A percentile compares a stretch with the other conserved stretches of the same genome.
Conservation (phyloP, 768 basidiomycete species). For the Suillus sp. region DNA sequence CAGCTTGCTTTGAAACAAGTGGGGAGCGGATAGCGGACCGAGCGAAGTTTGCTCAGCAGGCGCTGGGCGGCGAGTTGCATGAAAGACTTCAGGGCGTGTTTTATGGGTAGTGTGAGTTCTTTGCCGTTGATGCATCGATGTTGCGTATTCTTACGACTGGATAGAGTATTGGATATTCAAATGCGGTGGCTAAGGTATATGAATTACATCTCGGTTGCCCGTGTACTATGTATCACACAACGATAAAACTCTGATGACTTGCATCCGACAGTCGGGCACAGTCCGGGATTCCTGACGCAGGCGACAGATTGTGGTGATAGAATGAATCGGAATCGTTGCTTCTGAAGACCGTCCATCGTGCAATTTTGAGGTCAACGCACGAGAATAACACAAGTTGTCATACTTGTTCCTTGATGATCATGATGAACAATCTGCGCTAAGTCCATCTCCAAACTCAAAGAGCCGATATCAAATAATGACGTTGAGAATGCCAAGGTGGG, state of each 20-base stretch:
- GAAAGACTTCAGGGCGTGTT: conserved; percentile 9
- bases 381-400: not conserved
- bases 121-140: not conserved
- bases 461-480: not conserved
- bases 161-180: not conserved
- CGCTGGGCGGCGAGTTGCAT: conserved; percentile 9
- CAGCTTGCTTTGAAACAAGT: conserved; percentile 47
- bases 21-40: conserved; percentile 18
- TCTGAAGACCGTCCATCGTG: not conserved
- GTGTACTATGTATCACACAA: not conserved
- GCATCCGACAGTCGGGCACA: not conserved
- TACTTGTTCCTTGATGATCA: not conserved
- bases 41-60: not conserved
- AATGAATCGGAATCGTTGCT: not conserved
- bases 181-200: not conserved
- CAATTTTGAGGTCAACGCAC: not conserved
- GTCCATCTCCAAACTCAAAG: not conserved
- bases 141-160: not conserved
- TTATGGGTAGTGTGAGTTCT: not conserved
- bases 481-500: not conserved
- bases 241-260: not conserved
- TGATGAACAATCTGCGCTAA: not conserved
- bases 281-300: not conserved
- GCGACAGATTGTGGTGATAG: not conserved
- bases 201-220: not conserved